Evolutionary conservation across 768 basidiomycete genomes (phyloP).

Genomic region (Tephrocybe sp.): DNA sequence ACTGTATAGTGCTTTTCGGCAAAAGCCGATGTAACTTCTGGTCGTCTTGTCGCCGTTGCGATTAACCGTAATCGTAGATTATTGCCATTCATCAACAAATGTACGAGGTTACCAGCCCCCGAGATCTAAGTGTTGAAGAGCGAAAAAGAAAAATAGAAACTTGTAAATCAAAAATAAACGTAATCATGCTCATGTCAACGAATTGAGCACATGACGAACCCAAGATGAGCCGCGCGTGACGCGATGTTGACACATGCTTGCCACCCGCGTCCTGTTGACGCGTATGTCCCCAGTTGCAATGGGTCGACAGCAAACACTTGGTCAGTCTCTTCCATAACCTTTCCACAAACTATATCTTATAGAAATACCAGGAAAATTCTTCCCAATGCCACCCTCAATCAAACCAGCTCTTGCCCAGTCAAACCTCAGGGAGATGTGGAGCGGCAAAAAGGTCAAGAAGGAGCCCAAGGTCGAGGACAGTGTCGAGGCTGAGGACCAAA

Average conservation of each 20-base stretch:
- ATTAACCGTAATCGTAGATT: too few relatives aligned
- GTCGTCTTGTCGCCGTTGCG: too few relatives aligned
- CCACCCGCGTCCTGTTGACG: conserved; percentile 32
- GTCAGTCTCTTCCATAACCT: conserved; percentile 30
- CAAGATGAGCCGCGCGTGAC: conserved; percentile 26
- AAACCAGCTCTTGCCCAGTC: conserved; percentile 76
- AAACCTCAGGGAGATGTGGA: conserved; percentile 77
- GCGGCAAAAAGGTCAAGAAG: conserved; percentile 26
- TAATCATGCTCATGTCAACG: neutral
- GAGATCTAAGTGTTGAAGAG: too few relatives aligned
- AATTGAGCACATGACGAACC: neutral
- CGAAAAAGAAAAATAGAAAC: too few relatives aligned
- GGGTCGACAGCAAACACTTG: conserved; percentile 74
- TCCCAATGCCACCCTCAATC: conserved; percentile 65
- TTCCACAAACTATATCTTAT: conserved; percentile 2
- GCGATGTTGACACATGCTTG: conserved; percentile 48
- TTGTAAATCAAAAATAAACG: too few relatives aligned
- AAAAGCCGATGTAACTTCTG: conserved; percentile 16
- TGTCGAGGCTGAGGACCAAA: conserved; percentile 16
- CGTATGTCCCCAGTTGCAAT: conserved; percentile 36
- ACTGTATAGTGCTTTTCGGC: conserved; percentile 43
- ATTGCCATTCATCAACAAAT: neutral
- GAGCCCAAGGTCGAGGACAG: conserved; percentile 19
- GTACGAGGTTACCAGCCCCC: too few relatives aligned
- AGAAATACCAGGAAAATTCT: conserved; percentile 59